Conservation (phyloP, 148 eudicot genomes). For the Limonium bicolor region DNA sequence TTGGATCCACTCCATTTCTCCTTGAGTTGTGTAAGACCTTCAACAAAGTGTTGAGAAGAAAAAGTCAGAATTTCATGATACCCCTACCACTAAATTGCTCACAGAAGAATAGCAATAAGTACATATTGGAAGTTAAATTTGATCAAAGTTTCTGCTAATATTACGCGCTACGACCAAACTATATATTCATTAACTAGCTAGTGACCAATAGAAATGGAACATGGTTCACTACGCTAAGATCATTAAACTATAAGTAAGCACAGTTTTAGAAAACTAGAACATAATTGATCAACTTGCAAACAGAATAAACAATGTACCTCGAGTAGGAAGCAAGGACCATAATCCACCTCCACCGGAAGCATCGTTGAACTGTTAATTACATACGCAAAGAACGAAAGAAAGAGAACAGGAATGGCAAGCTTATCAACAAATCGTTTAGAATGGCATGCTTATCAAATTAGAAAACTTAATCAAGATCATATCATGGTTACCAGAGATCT, state of each 20-base stretch:
- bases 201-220: too few relatives aligned
- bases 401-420: background rate
- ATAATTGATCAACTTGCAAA: too few relatives aligned
- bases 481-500: background rate
- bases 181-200: background rate
- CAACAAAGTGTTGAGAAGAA: constrained; percentile 4
- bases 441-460: too few relatives aligned
- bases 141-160: background rate
- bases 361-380: background rate
- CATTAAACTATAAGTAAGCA: too few relatives aligned
- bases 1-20: constrained; percentile 55
- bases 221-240: too few relatives aligned
- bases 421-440: background rate
- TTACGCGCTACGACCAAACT: background rate
- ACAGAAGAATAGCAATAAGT: background rate
- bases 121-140: background rate
- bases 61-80: constrained; percentile 8
- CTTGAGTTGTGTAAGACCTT: constrained; percentile 63
- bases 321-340: background rate
- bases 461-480: background rate
- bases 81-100: background rate
- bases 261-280: too few relatives aligned
- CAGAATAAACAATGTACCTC: too few relatives aligned
- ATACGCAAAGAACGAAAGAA: background rate
- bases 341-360: constrained; percentile 2